Evolutionary conservation across 2,329 filamentous ascomycete genomes (phyloP).

Genomic region (Tolypocladium album): DNA sequence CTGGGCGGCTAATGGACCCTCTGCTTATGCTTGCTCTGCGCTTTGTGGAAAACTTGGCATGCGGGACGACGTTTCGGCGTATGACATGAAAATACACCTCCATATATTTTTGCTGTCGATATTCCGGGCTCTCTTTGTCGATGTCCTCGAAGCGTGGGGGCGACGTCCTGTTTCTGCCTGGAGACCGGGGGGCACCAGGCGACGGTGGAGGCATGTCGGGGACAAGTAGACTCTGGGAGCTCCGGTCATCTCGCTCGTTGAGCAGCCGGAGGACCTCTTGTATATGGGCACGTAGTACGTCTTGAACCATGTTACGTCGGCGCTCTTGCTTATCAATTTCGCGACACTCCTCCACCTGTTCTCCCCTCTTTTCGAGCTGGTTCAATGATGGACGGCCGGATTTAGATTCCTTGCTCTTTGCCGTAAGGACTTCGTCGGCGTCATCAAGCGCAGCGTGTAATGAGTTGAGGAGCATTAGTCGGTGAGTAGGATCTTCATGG

Average conservation of each 20-base stretch:
- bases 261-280: constrained; percentile 36
- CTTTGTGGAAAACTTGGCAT: constrained; percentile 17
- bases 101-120: constrained; percentile 39
- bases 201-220: constrained; percentile 9
- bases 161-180: constrained; percentile 2
- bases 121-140: constrained; percentile 33
- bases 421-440: constrained; percentile 32
- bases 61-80: constrained; percentile 25
- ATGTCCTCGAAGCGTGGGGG: constrained; percentile 31
- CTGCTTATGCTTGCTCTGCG: constrained; percentile 14
- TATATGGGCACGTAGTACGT: constrained; percentile 37
- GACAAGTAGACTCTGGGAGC: constrained; percentile 10
- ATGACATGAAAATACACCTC: constrained; percentile 39
- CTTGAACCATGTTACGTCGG: constrained; percentile 26
- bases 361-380: not conserved
- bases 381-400: not conserved
- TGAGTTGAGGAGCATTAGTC: constrained; percentile 23
- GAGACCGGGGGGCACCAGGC: not conserved
- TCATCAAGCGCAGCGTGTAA: constrained; percentile 29
- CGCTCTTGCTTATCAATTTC: constrained; percentile 7
- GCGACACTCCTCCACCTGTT: not conserved
- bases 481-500: constrained; percentile 10
- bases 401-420: constrained; percentile 9
- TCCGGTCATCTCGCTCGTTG: constrained; percentile 26
- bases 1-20: constrained; percentile 1